These are phyloP conservation scores for Colletotrichum caudatum DNA, from an alignment of 2,329 filamentous ascomycete species.

Conservation along the genomic window DNA sequence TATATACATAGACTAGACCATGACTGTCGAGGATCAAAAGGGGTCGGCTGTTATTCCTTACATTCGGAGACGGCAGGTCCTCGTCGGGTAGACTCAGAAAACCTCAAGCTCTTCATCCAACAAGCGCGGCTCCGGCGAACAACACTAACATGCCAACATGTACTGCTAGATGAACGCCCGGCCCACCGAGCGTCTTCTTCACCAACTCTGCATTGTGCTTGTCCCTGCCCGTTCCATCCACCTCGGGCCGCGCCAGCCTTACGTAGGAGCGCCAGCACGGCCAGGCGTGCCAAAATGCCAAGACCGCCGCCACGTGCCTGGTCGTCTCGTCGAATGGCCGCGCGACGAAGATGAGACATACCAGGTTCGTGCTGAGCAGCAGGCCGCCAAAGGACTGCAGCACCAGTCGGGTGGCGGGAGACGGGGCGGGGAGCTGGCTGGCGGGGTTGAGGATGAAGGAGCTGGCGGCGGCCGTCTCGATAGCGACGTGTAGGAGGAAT, in stretches of 20 bases:
- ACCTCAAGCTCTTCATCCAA: conserved; percentile 22
- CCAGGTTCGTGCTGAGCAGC: conserved; percentile 58
- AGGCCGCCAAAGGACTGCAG: conserved; percentile 62
- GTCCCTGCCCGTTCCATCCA: conserved; percentile 7
- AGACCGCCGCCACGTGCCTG: conserved; percentile 52
- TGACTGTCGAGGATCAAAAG: conserved; percentile 1
- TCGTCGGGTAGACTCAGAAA: neutral
- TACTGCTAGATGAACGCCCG: conserved; percentile 58
- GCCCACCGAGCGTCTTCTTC: conserved; percentile 57
- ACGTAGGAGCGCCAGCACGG: conserved; percentile 58
- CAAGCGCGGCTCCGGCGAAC: conserved; percentile 48
- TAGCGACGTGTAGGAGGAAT: conserved; percentile 53
- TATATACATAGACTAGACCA: conserved; percentile 3
- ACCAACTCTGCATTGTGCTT: conserved; percentile 33
- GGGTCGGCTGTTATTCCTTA: neutral
- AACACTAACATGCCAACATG: conserved; percentile 55
- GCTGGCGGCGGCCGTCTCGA: conserved; percentile 58
- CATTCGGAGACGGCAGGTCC: neutral
- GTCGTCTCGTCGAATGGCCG: conserved; percentile 50
- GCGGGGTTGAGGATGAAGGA: conserved; percentile 60
- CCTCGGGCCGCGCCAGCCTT: conserved; percentile 48
- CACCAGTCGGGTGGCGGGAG: conserved; percentile 56
- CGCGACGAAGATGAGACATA: conserved; percentile 54
- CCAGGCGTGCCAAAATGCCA: conserved; percentile 64
- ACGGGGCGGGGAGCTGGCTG: conserved; percentile 57